Evolutionary conservation across 2,329 filamentous ascomycete genomes (phyloP).

Genomic region (Ceratocystis cubensis): DNA sequence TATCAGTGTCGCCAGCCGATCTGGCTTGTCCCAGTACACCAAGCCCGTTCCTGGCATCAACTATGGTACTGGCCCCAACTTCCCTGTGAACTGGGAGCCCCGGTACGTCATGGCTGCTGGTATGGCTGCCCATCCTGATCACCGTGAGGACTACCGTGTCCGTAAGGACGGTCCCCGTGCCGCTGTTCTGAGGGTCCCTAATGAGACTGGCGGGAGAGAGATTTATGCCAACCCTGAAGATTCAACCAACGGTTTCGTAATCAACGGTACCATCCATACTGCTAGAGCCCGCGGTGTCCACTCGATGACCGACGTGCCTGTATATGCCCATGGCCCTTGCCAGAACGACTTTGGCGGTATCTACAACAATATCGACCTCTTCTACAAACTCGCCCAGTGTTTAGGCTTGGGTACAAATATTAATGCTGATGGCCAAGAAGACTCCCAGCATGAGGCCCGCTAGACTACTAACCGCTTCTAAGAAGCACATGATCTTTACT

Average conservation of each 20-base stretch:
- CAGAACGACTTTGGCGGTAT: conserved; percentile 62
- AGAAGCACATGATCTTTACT: neutral
- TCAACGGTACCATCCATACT: conserved; percentile 63
- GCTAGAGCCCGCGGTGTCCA: conserved; percentile 56
- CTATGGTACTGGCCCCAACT: conserved; percentile 62
- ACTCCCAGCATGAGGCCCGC: conserved; percentile 9
- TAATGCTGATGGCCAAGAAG: conserved; percentile 10
- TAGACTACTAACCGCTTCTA: conserved; percentile 17
- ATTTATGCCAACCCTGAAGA: conserved; percentile 59
- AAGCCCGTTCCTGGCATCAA: conserved; percentile 44
- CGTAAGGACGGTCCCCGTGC: conserved; percentile 51
- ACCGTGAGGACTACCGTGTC: conserved; percentile 62
- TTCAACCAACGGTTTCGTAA: conserved; percentile 50
- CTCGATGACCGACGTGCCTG: conserved; percentile 63
- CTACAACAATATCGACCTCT: conserved; percentile 59
- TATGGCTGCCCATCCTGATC: conserved; percentile 59
- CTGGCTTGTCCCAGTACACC: conserved; percentile 65
- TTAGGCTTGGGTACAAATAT: conserved; percentile 39
- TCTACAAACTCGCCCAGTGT: conserved; percentile 60
- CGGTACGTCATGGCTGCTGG: conserved; percentile 69
- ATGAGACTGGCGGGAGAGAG: conserved; percentile 29
- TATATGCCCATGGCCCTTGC: conserved; percentile 68
- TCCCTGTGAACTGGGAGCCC: conserved; percentile 75
- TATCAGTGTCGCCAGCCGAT: conserved; percentile 59
- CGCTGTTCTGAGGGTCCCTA: conserved; percentile 43